Conservation (phyloP, 441 rosid genomes). For the Erysimum cheiri region DNA sequence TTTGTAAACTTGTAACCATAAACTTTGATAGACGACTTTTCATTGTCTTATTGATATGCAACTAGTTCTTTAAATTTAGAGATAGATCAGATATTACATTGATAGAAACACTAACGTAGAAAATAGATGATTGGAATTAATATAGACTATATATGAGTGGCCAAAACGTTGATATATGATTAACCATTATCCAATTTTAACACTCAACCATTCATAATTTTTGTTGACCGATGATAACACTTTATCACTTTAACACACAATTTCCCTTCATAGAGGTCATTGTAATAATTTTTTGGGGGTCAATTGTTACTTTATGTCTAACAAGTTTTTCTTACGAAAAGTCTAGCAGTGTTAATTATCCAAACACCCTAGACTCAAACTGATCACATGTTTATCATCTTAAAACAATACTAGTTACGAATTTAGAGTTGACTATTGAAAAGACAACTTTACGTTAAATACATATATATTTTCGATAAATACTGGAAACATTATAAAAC, state of each 20-base stretch:
- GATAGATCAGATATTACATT: neutral
- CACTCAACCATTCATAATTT: constrained; percentile 1
- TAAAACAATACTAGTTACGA: neutral
- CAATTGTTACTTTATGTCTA: neutral
- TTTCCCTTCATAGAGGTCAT: neutral
- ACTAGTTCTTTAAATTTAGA: constrained; percentile 5
- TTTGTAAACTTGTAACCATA: constrained; percentile 28
- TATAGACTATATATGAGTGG: neutral
- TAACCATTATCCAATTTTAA: neutral
- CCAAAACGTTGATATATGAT: neutral
- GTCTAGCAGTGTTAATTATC: neutral
- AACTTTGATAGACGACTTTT: constrained; percentile 22
- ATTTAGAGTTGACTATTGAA: neutral
- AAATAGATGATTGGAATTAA: neutral
- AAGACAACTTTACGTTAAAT: neutral
- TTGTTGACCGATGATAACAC: constrained; percentile 7
- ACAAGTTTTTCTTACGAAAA: constrained; percentile 16
- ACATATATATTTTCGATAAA: too few relatives aligned
- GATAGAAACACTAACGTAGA: neutral
- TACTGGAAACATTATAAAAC: too few relatives aligned
- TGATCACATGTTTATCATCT: neutral
- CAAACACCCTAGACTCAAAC: neutral
- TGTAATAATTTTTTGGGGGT: neutral
- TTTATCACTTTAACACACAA: neutral
- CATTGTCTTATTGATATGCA: constrained; percentile 1